Base-by-base conservation (phyloP, 169 alveolate species). In the Fabrea salina region DNA sequence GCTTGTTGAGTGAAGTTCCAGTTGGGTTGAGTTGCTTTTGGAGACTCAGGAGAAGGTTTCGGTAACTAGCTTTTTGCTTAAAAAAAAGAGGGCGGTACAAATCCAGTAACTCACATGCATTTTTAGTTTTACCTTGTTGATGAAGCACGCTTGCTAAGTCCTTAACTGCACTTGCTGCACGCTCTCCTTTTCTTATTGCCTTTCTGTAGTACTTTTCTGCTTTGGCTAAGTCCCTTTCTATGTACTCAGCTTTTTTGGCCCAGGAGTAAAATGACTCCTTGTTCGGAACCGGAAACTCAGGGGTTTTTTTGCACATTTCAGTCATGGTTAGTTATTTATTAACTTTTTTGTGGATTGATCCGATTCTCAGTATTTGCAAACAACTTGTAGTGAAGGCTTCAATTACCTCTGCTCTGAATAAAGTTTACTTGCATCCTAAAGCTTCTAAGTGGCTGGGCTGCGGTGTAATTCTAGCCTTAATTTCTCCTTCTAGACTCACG, bases 241-340 rank as follows among this genome's bases (percentile, higher is more conserved):
- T 39, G 39, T 67, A 67, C 30, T 67, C 78, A 11, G 78, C 78
- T 13, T 13, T 16, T 43, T 67, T 67, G 7, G 78, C 78, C n/a
- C 35, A 66, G 41, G 66, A 16, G 32, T 67, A 67, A 39, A 66
- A 8, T 7, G 66, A n/a, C 41, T 67, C 78, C 5, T 66, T 66
- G 16, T 33, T 41, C 16, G 78, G 78, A 39, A 67, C 43, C 5
- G 78, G 78, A 11, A 61, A 54, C n/a, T n/a, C n/a, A n/a, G n/a
- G n/a, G n/a, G n/a, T n/a, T n/a, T n/a, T n/a, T n/a, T n/a, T n/a
- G n/a, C n/a, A n/a, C n/a, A n/a, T n/a, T n/a, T n/a, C n/a, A n/a
- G n/a, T n/a, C n/a, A n/a, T n/a, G n/a, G n/a, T n/a, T n/a, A n/a
- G n/a, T n/a, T n/a, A n/a, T n/a, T n/a, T n/a, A n/a, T n/a, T n/a